Evolutionary conservation across 1,284 basidiomycete species (phyloP).

Genomic region (Ustilago lituana): DNA sequence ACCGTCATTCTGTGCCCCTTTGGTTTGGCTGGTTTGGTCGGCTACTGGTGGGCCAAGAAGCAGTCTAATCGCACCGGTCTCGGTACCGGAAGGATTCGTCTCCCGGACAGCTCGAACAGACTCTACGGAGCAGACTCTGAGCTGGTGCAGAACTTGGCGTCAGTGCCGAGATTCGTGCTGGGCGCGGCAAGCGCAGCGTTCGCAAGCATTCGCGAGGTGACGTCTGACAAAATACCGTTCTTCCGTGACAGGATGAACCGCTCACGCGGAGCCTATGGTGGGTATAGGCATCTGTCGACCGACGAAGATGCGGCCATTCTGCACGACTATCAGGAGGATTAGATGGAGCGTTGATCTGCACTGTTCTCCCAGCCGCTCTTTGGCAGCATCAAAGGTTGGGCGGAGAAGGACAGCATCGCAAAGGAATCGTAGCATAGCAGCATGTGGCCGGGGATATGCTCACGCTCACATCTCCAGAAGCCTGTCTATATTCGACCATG

Average conservation of each 20-base stretch:
- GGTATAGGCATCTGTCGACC: constrained; percentile 59
- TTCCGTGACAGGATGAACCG: constrained; percentile 26
- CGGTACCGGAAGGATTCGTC: constrained; percentile 27
- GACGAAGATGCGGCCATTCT: constrained; percentile 65
- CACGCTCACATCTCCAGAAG: too few species aligned
- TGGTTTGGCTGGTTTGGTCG: constrained; percentile 47
- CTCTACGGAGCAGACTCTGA: constrained; percentile 70
- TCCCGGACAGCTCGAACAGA: constrained; percentile 51
- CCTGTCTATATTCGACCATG: too few species aligned
- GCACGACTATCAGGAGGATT: constrained; percentile 62
- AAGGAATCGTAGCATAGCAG: not conserved
- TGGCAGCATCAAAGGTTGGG: too few species aligned
- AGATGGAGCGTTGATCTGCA: constrained; percentile 43
- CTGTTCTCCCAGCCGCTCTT: too few species aligned
- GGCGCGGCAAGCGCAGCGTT: constrained; percentile 38
- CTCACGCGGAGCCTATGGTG: constrained; percentile 48
- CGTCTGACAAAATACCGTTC: constrained; percentile 49
- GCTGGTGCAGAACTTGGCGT: constrained; percentile 73
- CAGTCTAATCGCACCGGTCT: constrained; percentile 59
- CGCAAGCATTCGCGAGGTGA: constrained; percentile 36
- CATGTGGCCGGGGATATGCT: too few species aligned
- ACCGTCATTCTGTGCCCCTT: constrained; percentile 55
- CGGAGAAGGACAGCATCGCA: too few species aligned
- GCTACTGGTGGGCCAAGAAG: constrained; percentile 71
- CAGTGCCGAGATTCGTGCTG: constrained; percentile 37